Conservation (phyloP, 352 stramenopile species). For the Aphanomyces stellatus region DNA sequence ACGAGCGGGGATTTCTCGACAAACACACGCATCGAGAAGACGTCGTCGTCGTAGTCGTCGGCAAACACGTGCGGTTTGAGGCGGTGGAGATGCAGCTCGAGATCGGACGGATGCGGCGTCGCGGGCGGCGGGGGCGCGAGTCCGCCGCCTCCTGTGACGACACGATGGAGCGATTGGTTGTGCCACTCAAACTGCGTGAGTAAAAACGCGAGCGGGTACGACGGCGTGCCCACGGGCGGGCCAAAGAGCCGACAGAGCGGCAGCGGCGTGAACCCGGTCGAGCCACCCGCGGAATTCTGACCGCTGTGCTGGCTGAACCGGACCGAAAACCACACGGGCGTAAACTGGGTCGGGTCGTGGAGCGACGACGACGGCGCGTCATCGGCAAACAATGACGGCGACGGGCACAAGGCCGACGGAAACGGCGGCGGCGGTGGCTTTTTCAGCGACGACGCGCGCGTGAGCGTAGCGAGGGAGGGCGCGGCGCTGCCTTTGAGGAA, state of each 20-base stretch:
- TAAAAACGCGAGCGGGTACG: slow-evolving; percentile 13
- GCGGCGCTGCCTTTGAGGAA: slow-evolving; percentile 86
- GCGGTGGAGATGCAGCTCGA: background rate
- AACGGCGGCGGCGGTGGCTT: background rate
- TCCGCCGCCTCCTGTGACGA: no score
- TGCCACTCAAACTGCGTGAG: slow-evolving; percentile 8
- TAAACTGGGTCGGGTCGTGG: background rate
- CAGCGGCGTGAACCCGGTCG: slow-evolving; percentile 5
- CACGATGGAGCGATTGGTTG: background rate
- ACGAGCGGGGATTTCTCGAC: slow-evolving; percentile 6
- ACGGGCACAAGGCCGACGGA: no score
- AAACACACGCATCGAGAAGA: background rate
- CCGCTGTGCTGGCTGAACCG: slow-evolving; percentile 10
- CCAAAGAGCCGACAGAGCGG: slow-evolving; percentile 16
- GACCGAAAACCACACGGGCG: slow-evolving; percentile 10
- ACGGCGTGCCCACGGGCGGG: background rate
- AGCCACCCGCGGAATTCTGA: no score
- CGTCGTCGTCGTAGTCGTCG: slow-evolving; percentile 19
- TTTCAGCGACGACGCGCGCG: background rate
- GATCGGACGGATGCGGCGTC: background rate
- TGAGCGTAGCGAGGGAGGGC: no score
- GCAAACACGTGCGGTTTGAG: background rate
- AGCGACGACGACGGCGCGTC: no score
- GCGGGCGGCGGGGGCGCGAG: background rate
- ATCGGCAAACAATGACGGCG: no score